Percentiles rank a stretch among this genome's conserved stretches.
Evolutionary conservation across 2,329 filamentous ascomycete genomes (phyloP).

Genomic region (Nigrospora oryzae): DNA sequence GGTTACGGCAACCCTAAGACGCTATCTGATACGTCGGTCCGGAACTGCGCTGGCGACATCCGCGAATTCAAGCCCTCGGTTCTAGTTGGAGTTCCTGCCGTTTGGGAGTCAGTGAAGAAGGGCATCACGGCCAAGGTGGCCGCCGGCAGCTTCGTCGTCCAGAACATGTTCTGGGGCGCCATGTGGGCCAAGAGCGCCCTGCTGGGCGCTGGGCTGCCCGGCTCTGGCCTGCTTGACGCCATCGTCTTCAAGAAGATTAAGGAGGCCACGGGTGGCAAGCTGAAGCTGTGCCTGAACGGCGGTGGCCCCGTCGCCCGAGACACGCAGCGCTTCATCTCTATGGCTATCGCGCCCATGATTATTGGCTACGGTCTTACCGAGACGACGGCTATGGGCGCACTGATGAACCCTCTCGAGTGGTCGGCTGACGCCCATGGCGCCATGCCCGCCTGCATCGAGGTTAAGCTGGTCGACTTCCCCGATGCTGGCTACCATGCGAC

Average conservation of each 20-base stretch:
- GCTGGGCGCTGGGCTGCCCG: conserved; percentile 49
- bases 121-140: conserved; percentile 73
- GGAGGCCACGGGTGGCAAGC: conserved; percentile 74
- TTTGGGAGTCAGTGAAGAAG: conserved; percentile 91
- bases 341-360: conserved; percentile 85
- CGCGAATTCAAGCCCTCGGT: conserved; percentile 76
- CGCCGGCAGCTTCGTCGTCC: conserved; percentile 57
- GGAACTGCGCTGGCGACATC: conserved; percentile 83
- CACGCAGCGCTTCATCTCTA: conserved; percentile 79
- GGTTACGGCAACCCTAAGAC: conserved; percentile 85
- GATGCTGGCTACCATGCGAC: conserved; percentile 74
- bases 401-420: conserved; percentile 74
- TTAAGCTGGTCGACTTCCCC: conserved; percentile 79
- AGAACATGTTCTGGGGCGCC: conserved; percentile 64
- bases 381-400: conserved; percentile 66
- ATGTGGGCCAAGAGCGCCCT: conserved; percentile 43
- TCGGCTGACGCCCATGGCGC: conserved; percentile 65
- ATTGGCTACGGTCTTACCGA: conserved; percentile 83
- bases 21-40: conserved; percentile 71
- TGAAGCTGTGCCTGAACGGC: conserved; percentile 79
- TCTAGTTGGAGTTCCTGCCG: conserved; percentile 78
- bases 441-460: conserved; percentile 64
- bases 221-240: conserved; percentile 62
- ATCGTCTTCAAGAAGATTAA: conserved; percentile 88
- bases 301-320: conserved; percentile 79